phyloP scores from a whole-genome alignment of 2,329 filamentous ascomycete genomes.

The Epichloe brachyelytri region DNA sequence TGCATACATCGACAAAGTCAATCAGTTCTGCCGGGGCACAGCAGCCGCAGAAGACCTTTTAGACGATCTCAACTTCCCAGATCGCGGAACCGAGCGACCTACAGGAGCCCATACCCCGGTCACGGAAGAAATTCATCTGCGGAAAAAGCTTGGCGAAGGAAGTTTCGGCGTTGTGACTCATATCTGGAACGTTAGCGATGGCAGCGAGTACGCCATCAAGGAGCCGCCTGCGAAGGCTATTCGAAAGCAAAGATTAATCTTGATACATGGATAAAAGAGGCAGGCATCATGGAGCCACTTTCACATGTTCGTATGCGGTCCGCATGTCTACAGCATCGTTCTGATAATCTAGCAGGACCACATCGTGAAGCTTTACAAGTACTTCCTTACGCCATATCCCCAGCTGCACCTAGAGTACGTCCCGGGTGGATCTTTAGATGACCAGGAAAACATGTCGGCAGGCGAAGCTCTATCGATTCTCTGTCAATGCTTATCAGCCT shows the following conservation, averaged over 20 bases:
- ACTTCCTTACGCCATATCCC: too few relatives aligned
- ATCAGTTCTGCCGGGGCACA: background rate
- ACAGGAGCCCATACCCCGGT: background rate
- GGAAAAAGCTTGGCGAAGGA: constrained; percentile 7
- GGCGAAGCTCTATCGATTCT: too few relatives aligned
- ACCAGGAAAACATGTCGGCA: too few relatives aligned
- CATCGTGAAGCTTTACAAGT: too few relatives aligned
- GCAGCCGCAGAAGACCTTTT: background rate
- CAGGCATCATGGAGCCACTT: background rate
- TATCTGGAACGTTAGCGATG: constrained; percentile 12
- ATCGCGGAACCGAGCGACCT: background rate
- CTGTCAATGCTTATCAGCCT: too few relatives aligned
- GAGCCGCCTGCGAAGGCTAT: constrained; percentile 3
- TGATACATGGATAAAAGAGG: background rate
- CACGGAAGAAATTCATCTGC: constrained; percentile 5
- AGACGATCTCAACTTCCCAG: background rate
- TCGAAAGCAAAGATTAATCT: background rate
- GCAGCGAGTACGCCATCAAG: constrained; percentile 11
- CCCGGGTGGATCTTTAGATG: too few relatives aligned
- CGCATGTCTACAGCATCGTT: too few relatives aligned
- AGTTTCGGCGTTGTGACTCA: constrained; percentile 9
- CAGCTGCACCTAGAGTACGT: too few relatives aligned
- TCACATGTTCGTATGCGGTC: too few relatives aligned
- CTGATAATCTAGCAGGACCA: too few relatives aligned
- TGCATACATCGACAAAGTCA: background rate